These are phyloP conservation scores for Tephrocybe sp. DNA, from an alignment of 768 basidiomycete species.

Conservation along the genomic window DNA sequence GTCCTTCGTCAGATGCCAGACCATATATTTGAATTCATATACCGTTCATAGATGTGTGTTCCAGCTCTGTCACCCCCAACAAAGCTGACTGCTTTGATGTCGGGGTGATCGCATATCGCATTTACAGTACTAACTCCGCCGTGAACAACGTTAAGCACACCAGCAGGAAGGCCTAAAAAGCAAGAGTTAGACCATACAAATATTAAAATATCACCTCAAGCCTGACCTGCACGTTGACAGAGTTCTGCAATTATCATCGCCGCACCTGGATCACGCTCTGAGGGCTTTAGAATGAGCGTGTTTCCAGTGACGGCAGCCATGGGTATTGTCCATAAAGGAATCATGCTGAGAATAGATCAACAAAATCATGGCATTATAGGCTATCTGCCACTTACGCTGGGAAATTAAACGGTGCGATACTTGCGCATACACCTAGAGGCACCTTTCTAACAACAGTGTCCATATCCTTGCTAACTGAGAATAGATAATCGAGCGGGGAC, in stretches of 20 bases:
- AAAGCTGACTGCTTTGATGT: constrained; percentile 93
- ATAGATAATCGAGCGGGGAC: constrained; percentile 12
- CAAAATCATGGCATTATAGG: constrained; percentile 1
- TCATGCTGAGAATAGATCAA: constrained; percentile 60
- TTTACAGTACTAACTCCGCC: constrained; percentile 91
- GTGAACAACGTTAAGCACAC: constrained; percentile 91
- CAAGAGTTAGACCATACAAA: not conserved
- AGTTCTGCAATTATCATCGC: constrained; percentile 98
- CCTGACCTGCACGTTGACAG: constrained; percentile 76
- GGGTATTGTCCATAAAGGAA: constrained; percentile 94
- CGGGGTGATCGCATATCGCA: constrained; percentile 88
- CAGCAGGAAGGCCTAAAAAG: constrained; percentile 66
- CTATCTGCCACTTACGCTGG: constrained; percentile 59
- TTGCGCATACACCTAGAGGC: constrained; percentile 88
- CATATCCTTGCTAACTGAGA: constrained; percentile 89
- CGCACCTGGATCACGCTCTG: constrained; percentile 95
- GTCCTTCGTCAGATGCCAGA: constrained; percentile 7
- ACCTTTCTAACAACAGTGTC: constrained; percentile 85
- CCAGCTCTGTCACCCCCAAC: constrained; percentile 95
- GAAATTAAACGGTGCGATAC: constrained; percentile 88
- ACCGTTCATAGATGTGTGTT: constrained; percentile 91
- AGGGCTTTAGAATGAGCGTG: constrained; percentile 92
- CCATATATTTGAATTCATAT: constrained; percentile 10
- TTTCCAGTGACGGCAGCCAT: constrained; percentile 91
- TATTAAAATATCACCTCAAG: not conserved